These are phyloP conservation scores for Geotrichum bryndzae DNA, from an alignment of 1,139 yeast species.

Conservation along the genomic window DNA sequence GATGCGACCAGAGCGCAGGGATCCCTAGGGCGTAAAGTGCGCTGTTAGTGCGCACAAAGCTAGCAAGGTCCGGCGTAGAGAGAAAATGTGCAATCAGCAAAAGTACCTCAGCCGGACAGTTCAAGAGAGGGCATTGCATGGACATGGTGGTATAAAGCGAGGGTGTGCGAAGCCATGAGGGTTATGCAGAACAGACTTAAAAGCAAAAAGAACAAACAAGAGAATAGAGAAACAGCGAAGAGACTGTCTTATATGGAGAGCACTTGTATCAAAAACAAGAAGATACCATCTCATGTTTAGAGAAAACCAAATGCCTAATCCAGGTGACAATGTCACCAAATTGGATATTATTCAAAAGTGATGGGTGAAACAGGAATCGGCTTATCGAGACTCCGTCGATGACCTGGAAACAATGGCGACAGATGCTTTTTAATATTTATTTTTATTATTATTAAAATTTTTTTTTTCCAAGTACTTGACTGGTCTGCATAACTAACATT, in stretches of 20 bases:
- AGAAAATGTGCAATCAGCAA: conserved; percentile 2
- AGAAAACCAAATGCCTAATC: background rate
- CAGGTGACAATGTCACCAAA: background rate
- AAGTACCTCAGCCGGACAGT: conserved; percentile 6
- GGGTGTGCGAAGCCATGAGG: background rate
- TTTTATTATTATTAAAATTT: background rate
- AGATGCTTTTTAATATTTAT: background rate
- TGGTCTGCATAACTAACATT: background rate
- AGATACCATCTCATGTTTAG: background rate
- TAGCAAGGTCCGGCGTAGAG: conserved; percentile 3
- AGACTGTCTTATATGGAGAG: background rate
- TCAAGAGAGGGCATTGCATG: background rate
- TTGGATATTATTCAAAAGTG: background rate
- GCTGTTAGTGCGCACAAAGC: background rate
- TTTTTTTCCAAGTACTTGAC: background rate
- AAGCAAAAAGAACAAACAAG: background rate
- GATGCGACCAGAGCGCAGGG: conserved; percentile 5
- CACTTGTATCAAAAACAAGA: background rate
- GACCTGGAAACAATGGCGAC: background rate
- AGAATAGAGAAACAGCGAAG: background rate
- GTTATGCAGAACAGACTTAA: background rate
- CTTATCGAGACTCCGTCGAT: background rate
- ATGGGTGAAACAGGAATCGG: background rate
- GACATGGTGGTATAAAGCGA: background rate
- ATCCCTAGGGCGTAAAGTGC: conserved; percentile 1